Conservation (phyloP, 2,329 filamentous ascomycete species). For the Aureobasidium melanogenum region DNA sequence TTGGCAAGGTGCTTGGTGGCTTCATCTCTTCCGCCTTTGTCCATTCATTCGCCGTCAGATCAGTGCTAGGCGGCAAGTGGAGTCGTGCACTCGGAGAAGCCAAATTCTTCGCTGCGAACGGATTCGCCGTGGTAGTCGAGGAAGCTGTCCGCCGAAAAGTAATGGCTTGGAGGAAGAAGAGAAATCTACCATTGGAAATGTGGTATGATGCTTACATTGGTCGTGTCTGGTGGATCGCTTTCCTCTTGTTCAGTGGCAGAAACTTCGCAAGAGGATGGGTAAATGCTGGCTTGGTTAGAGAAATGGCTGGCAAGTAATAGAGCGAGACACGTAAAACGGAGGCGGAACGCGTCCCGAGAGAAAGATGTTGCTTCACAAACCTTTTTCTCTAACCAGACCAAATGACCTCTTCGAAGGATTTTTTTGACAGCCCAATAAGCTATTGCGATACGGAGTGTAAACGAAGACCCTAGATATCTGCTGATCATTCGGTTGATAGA, state of each 20-base stretch:
- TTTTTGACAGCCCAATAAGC: no score
- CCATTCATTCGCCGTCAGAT: conserved; percentile 33
- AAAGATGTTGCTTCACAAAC: neutral
- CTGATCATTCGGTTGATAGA: neutral
- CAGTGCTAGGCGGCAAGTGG: conserved; percentile 31
- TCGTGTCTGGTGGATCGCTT: conserved; percentile 32
- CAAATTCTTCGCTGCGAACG: conserved; percentile 25
- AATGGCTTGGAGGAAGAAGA: conserved; percentile 16
- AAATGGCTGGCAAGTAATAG: conserved; percentile 26
- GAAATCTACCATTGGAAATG: conserved; percentile 15
- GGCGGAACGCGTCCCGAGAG: neutral
- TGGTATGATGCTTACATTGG: conserved; percentile 28
- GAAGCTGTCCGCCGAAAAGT: conserved; percentile 20
- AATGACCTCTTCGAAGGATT: neutral
- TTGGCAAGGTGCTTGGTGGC: conserved; percentile 36
- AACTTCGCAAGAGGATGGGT: conserved; percentile 38
- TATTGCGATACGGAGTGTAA: neutral
- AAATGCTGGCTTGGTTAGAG: conserved; percentile 31
- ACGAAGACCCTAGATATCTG: neutral
- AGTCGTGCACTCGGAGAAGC: conserved; percentile 23
- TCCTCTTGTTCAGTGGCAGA: conserved; percentile 32
- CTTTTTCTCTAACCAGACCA: neutral
- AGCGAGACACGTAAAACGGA: neutral
- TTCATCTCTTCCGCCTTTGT: conserved; percentile 34
- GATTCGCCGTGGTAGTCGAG: conserved; percentile 22